Conservation (phyloP, 352 stramenopile species). For the Phytophthora hibernalis region DNA sequence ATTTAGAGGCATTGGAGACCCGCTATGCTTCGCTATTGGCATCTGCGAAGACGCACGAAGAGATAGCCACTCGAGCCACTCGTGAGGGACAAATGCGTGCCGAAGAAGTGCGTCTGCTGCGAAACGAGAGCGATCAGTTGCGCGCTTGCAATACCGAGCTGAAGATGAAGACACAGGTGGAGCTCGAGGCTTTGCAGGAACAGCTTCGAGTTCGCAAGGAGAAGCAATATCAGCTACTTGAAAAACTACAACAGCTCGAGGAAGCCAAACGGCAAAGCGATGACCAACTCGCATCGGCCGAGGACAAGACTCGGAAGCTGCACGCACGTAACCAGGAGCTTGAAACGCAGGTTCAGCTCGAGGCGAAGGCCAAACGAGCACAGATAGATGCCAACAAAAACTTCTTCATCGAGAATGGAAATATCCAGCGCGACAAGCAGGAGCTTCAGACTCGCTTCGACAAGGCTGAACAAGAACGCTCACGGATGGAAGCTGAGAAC, state of each 20-base stretch:
- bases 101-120: constrained; percentile 94
- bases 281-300: constrained; percentile 88
- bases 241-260: constrained; percentile 96
- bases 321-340: constrained; percentile 92
- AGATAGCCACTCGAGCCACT: constrained; percentile 88
- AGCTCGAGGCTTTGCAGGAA: constrained; percentile 96
- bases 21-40: constrained; percentile 92
- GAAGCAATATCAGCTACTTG: constrained; percentile 97
- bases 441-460: constrained; percentile 89
- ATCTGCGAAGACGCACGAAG: constrained; percentile 93
- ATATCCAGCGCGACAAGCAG: constrained; percentile 75
- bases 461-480: constrained; percentile 91
- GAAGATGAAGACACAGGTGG: constrained; percentile 95
- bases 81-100: constrained; percentile 93
- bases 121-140: constrained; percentile 92
- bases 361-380: constrained; percentile 92
- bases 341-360: constrained; percentile 95
- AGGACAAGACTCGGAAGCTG: constrained; percentile 92
- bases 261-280: constrained; percentile 93
- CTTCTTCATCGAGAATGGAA: constrained; percentile 87
- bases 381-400: constrained; percentile 95
- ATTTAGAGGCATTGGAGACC: constrained; percentile 88
- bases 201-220: constrained; percentile 96
- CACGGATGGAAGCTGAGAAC: constrained; percentile 96
- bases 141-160: constrained; percentile 93